phyloP scores from a whole-genome alignment of 2,329 filamentous ascomycete species.

The Hawksworthiomyces lignivorus region DNA sequence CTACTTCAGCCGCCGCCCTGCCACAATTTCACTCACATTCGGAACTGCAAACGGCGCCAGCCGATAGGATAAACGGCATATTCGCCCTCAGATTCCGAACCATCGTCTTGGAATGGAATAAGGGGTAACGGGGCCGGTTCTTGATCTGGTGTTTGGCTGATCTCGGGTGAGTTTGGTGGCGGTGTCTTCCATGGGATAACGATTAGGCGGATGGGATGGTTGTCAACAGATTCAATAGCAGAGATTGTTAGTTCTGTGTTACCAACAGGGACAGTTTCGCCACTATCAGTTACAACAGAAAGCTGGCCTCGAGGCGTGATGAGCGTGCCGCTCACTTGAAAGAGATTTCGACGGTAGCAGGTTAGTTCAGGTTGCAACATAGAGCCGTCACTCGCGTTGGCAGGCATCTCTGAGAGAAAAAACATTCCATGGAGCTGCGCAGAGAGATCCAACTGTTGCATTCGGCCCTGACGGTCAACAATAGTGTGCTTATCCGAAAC shows the following conservation, averaged over 20 bases:
- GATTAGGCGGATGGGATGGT: slow-evolving; percentile 85
- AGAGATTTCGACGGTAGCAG: slow-evolving; percentile 91
- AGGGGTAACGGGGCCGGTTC: slow-evolving; percentile 79
- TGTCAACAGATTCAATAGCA: slow-evolving; percentile 90
- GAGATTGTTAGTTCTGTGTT: slow-evolving; percentile 83
- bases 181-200: slow-evolving; percentile 98
- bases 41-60: slow-evolving; percentile 88
- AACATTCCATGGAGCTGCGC: slow-evolving; percentile 86
- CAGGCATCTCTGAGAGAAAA: slow-evolving; percentile 73
- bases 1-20: too few relatives aligned
- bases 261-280: slow-evolving; percentile 74
- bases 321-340: slow-evolving; percentile 88
- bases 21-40: slow-evolving; percentile 61
- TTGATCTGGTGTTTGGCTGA: slow-evolving; percentile 61
- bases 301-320: slow-evolving; percentile 71
- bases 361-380: slow-evolving; percentile 73
- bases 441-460: slow-evolving; percentile 54
- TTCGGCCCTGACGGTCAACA: slow-evolving; percentile 50
- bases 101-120: slow-evolving; percentile 57
- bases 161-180: slow-evolving; percentile 65
- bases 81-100: slow-evolving; percentile 58
- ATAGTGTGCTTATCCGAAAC: slow-evolving; percentile 53
- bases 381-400: slow-evolving; percentile 49
- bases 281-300: slow-evolving; percentile 75
- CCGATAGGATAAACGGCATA: slow-evolving; percentile 87